A percentile compares a stretch with the other conserved stretches of the same genome.
phyloP scores from a whole-genome alignment of 257 asterid species.

The Fraxinus anomala region DNA sequence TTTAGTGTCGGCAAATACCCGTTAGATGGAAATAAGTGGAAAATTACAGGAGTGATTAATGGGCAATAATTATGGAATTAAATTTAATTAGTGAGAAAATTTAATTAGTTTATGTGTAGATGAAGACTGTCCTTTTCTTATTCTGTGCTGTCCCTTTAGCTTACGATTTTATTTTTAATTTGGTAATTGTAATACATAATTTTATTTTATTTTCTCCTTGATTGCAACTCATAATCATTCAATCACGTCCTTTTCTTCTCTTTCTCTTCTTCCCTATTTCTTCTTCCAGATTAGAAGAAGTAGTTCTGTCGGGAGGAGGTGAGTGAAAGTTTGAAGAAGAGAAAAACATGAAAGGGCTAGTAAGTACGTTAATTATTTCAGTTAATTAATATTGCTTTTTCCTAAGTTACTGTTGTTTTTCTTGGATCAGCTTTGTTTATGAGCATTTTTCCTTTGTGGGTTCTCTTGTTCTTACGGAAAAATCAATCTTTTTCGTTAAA shows the following conservation, averaged over 20 bases:
- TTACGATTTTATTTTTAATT: slow-evolving; percentile 36
- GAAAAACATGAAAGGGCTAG: slow-evolving; percentile 84
- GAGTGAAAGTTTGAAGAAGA: slow-evolving; percentile 58
- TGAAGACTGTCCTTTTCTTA: slow-evolving; percentile 60
- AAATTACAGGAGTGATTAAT: slow-evolving; percentile 49
- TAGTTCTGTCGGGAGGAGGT: slow-evolving; percentile 26
- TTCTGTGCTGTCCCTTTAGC: slow-evolving; percentile 72
- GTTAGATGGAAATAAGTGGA: slow-evolving; percentile 31
- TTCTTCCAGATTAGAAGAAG: slow-evolving; percentile 32
- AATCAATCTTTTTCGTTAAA: slow-evolving; percentile 31
- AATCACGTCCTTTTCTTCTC: slow-evolving; percentile 36
- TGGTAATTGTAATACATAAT: slow-evolving; percentile 15
- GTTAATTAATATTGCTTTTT: not conserved
- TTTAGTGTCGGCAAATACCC: slow-evolving; percentile 76
- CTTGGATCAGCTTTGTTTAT: slow-evolving; percentile 28
- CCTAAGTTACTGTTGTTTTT: slow-evolving; percentile 6
- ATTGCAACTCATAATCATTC: slow-evolving; percentile 75
- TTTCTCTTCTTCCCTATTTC: slow-evolving; percentile 28
- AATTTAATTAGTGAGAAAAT: slow-evolving; percentile 10
- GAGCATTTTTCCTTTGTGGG: slow-evolving; percentile 30
- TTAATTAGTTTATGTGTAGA: slow-evolving; percentile 34
- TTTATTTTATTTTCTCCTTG: slow-evolving; percentile 38
- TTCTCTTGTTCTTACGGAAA: slow-evolving; percentile 24
- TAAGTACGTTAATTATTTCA: slow-evolving; percentile 78
- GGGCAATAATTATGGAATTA: slow-evolving; percentile 43